Conservation (phyloP, 305 asterid species). For the Rubia peregrina region DNA sequence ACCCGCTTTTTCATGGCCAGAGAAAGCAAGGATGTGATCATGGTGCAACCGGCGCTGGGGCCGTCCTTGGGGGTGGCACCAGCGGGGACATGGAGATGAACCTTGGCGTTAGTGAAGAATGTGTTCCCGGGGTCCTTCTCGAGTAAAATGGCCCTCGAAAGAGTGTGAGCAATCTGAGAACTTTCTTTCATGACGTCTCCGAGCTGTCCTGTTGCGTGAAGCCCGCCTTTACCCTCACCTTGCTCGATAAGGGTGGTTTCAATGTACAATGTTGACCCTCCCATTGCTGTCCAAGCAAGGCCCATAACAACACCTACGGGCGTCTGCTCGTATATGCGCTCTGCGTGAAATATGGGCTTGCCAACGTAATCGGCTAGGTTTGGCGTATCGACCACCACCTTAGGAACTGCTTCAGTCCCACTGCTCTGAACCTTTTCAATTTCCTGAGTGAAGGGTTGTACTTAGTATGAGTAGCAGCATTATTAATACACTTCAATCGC, state of each 20-base stretch:
- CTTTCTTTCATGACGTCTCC: conserved; percentile 99
- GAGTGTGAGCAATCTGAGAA: conserved; percentile 88
- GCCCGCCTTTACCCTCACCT: conserved; percentile 86
- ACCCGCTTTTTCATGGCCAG: conserved; percentile 76
- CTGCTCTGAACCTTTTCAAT: conserved; percentile 31
- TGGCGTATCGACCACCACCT: conserved; percentile 53
- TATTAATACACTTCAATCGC: neutral
- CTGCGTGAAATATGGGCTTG: conserved; percentile 95
- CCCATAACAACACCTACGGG: conserved; percentile 98
- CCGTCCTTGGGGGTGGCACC: conserved; percentile 99
- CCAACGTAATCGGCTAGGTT: conserved; percentile 82
- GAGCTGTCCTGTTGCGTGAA: conserved; percentile 79
- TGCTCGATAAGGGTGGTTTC: conserved; percentile 73
- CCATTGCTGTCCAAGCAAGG: conserved; percentile 99
- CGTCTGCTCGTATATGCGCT: conserved; percentile 73
- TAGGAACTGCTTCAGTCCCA: conserved; percentile 34
- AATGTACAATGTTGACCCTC: conserved; percentile 90
- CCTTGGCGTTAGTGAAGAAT: conserved; percentile 65
- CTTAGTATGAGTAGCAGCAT: conserved; percentile 16
- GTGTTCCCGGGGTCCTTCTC: conserved; percentile 62
- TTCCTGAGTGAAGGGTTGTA: conserved; percentile 40
- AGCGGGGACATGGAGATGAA: conserved; percentile 96
- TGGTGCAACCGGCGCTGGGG: conserved; percentile 98
- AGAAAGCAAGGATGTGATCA: conserved; percentile 91
- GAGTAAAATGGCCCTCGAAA: conserved; percentile 62